Base-by-base conservation (phyloP, 345 rosid genomes). In the Populus nigra region DNA sequence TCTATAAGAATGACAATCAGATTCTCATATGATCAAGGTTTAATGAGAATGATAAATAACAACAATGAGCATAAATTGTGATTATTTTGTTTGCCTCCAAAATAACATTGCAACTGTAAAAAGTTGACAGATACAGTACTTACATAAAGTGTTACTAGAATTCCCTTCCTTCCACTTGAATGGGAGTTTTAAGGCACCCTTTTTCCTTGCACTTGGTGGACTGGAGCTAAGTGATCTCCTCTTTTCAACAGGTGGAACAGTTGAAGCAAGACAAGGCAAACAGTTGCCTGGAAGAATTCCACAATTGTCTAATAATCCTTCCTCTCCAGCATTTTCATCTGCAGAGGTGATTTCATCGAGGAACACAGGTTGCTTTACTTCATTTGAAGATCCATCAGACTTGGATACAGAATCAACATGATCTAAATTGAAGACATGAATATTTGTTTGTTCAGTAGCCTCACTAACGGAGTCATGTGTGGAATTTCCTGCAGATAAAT, bases 321-420 rank as follows among this genome's bases (percentile, higher is more conserved):
- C 82, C 59, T 73, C 85, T 35, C 33, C 77, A 59, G 65, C 18
- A 35, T 36, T 78, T 71, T 78, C 85, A 57, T 82, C 85, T 10
- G 66, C 76, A 18, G 87, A 65, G 84, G 84, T 70, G 36, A 82
- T 22, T 93, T 89, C 92, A 70, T 92, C 91, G 1, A 88, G 77
- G 39, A 81, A 83, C 38, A 90, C 97, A 50, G 88, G 84, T 84
- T 87, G 85, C 80, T 84, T 87, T 47, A 53, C 81, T 36, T 81
- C 77, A 73, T 68, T 73, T 20, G 67, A 67, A 50, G 70, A 27
- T 59, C 65, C 83, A 53, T 72, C 80, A 35, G 65, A 73, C 55
- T 76, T 80, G 55, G 79, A 55, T 33, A 65, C 79, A 70, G 84
- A 68, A 78, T 83, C 87, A 61, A 61, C 76, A 65, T 79, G 78